phyloP scores from a whole-genome alignment of 83 land plant species.

The Thuja plicata region DNA sequence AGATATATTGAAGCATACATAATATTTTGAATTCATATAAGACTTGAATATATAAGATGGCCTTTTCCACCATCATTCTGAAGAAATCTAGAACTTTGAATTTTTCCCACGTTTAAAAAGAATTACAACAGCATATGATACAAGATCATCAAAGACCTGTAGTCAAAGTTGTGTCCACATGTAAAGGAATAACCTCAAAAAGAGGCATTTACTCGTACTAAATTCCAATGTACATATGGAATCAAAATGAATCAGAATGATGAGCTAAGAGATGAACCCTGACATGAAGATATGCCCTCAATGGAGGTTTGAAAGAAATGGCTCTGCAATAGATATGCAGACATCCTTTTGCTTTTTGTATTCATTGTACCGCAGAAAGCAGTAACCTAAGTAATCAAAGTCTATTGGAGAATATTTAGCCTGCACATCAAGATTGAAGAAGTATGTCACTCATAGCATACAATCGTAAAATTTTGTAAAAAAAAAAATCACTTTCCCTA shows the following conservation, averaged over 20 bases:
- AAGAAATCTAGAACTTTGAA: background rate
- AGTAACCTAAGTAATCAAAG: slow-evolving; percentile 83
- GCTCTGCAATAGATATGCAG: slow-evolving; percentile 11
- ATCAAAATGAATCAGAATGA: background rate
- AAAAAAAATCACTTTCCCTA: background rate
- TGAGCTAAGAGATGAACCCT: background rate
- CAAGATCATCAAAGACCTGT: background rate
- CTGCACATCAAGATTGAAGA: slow-evolving; percentile 30
- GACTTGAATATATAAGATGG: background rate
- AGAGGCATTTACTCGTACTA: background rate
- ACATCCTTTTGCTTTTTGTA: slow-evolving; percentile 40
- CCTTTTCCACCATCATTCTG: background rate
- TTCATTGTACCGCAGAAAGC: slow-evolving; percentile 69
- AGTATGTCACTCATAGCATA: background rate
- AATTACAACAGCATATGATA: background rate
- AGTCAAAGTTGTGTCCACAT: background rate
- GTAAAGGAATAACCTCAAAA: background rate
- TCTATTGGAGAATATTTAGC: slow-evolving; percentile 85
- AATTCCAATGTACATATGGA: background rate
- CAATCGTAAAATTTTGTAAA: background rate
- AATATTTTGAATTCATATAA: background rate
- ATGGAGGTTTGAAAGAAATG: background rate
- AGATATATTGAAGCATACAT: background rate
- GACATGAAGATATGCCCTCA: background rate
- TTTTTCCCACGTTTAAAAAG: background rate